Conservation (phyloP, 2,329 filamentous ascomycete genomes). For the Aphanoascus verrucosus region DNA sequence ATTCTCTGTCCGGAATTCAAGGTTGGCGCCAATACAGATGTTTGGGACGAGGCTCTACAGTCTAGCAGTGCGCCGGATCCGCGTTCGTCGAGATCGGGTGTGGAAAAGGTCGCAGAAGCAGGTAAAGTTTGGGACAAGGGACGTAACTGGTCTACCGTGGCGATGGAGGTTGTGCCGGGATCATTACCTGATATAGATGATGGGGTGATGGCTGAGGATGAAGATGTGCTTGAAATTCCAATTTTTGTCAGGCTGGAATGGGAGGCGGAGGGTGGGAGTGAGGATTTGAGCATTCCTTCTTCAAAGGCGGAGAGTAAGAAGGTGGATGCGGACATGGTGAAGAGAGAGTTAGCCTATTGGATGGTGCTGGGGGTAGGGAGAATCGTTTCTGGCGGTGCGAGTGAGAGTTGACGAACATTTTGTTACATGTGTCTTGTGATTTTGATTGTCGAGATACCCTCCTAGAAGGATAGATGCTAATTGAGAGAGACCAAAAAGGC, state of each 20-base stretch:
- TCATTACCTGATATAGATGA: constrained; percentile 26
- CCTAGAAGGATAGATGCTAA: not conserved
- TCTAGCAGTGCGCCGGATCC: constrained; percentile 36
- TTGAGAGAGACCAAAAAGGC: not conserved
- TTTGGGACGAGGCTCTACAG: constrained; percentile 82
- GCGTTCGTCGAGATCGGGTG: constrained; percentile 34
- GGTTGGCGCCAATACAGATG: constrained; percentile 84
- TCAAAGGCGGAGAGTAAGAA: constrained; percentile 22
- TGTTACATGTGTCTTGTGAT: not conserved
- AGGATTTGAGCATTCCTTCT: constrained; percentile 22
- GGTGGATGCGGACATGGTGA: constrained; percentile 56
- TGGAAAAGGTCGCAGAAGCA: constrained; percentile 56
- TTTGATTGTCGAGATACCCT: constrained; percentile 1
- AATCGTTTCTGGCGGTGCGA: constrained; percentile 38
- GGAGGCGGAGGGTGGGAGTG: constrained; percentile 52
- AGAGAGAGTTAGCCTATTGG: constrained; percentile 89
- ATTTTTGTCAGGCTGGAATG: constrained; percentile 90
- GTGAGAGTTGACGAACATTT: not conserved
- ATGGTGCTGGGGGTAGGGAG: constrained; percentile 79
- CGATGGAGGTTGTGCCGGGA: constrained; percentile 73
- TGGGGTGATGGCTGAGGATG: constrained; percentile 39
- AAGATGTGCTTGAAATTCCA: constrained; percentile 72
- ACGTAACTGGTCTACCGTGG: constrained; percentile 87
- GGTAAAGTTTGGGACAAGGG: constrained; percentile 96
- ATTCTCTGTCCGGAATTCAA: constrained; percentile 91